Percentiles rank a stretch among this genome's conserved stretches.
Evolutionary conservation across 106 monocot genomes (phyloP).

Genomic region (Vanilla planifolia): DNA sequence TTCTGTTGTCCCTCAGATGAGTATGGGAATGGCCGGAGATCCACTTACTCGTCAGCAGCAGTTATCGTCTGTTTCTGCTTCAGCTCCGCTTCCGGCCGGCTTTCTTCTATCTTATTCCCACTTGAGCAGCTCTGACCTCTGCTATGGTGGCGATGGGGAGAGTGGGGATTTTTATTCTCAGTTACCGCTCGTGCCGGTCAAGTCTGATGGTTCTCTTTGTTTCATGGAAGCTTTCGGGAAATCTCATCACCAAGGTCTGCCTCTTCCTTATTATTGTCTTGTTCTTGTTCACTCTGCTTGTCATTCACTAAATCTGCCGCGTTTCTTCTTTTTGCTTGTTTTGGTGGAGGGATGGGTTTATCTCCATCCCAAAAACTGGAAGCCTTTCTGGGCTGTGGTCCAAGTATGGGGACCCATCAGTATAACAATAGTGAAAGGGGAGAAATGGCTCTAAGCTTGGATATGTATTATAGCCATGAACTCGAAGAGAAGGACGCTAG

Average conservation of each 20-base stretch:
- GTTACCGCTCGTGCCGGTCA: conserved; percentile 55
- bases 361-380: conserved; percentile 91
- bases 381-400: conserved; percentile 87
- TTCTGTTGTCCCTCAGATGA: conserved; percentile 83
- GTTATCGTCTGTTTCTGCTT: conserved; percentile 19
- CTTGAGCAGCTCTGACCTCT: conserved; percentile 33
- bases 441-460: conserved; percentile 61
- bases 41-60: conserved; percentile 21
- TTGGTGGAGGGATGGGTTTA: conserved; percentile 61
- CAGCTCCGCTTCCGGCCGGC: conserved; percentile 34
- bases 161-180: conserved; percentile 48
- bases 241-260: conserved; percentile 47
- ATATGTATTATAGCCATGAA: conserved; percentile 55
- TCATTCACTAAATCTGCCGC: conserved; percentile 9
- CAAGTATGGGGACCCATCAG: conserved; percentile 72
- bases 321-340: conserved; percentile 14
- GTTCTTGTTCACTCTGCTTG: conserved; percentile 16
- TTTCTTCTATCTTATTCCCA: conserved; percentile 51
- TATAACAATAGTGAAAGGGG: conserved; percentile 59
- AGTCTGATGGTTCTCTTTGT: conserved; percentile 97
- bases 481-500: conserved; percentile 19
- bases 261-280: conserved; percentile 3
- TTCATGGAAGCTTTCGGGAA: conserved; percentile 80
- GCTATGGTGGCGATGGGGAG: conserved; percentile 53
- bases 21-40: conserved; percentile 49